Percentiles rank a stretch among this genome's conserved stretches.
Evolutionary conservation across 169 alveolate species (phyloP).

Genomic region (Cardiosporidium cionae): DNA sequence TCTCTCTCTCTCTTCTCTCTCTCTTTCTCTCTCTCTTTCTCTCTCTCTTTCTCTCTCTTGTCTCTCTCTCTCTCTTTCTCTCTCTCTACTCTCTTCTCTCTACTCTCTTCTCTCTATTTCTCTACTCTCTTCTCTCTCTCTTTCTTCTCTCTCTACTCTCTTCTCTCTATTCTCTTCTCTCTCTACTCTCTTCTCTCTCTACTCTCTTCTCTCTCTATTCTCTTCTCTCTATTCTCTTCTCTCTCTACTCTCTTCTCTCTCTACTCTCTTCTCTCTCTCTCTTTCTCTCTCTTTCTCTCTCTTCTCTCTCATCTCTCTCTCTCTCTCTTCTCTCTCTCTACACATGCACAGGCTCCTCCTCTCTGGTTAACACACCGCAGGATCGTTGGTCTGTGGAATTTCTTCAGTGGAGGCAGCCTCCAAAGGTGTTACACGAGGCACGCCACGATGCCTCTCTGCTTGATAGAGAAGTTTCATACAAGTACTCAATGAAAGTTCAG

Average conservation of each 20-base stretch:
- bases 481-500: neutral
- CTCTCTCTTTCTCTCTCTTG: neutral
- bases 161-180: neutral
- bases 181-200: neutral
- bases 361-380: constrained; percentile 5
- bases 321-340: neutral
- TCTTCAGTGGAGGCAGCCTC: too few species aligned
- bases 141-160: too few species aligned
- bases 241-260: too few species aligned
- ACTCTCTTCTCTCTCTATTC: neutral
- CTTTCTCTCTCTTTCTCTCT: neutral
- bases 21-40: neutral
- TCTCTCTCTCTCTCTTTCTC: neutral
- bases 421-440: too few species aligned
- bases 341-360: neutral
- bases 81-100: neutral
- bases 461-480: neutral
- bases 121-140: too few species aligned
- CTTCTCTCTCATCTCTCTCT: too few species aligned
- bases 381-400: too few species aligned
- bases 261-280: neutral
- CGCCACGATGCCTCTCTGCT: too few species aligned
- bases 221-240: too few species aligned
- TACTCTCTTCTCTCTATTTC: neutral
- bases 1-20: too few species aligned